Percentiles rank a stretch among this genome's conserved stretches.
phyloP scores from a whole-genome alignment of 2,329 filamentous ascomycete species.

The Trichophaea hybrida region DNA sequence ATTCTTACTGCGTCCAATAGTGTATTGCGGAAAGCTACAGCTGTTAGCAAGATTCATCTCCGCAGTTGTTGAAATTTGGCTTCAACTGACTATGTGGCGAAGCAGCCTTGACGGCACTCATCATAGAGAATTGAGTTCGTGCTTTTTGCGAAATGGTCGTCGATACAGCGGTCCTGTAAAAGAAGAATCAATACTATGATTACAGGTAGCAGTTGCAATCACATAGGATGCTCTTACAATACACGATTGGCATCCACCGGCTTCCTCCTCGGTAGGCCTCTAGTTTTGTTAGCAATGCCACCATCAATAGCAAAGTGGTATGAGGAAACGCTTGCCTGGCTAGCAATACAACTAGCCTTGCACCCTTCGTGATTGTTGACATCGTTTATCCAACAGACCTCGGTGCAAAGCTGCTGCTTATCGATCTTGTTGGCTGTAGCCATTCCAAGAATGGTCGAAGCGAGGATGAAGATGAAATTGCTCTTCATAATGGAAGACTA shows the following conservation, averaged over 20 bases:
- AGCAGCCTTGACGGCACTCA: neutral
- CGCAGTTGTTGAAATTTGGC: too few species aligned
- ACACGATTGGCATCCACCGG: neutral
- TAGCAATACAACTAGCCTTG: neutral
- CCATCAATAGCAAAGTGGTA: neutral
- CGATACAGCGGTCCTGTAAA: neutral
- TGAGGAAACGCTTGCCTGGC: neutral
- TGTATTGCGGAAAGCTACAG: neutral
- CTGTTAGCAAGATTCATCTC: neutral
- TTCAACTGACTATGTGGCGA: neutral
- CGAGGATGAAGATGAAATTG: neutral
- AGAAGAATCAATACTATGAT: neutral
- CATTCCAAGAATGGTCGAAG: neutral
- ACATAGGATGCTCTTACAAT: neutral
- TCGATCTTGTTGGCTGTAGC: neutral
- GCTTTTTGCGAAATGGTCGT: neutral
- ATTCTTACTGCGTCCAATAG: neutral
- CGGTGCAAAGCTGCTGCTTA: conserved; percentile 1
- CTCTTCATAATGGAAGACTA: neutral
- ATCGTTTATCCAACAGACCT: conserved; percentile 2
- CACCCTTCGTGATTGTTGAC: neutral
- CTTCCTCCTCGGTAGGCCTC: neutral
- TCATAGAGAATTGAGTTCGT: neutral
- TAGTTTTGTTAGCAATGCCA: neutral
- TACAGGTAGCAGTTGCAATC: neutral